These are phyloP conservation scores for Physcia stellaris DNA, from an alignment of 495 filamentous ascomycete species.

Conservation along the genomic window DNA sequence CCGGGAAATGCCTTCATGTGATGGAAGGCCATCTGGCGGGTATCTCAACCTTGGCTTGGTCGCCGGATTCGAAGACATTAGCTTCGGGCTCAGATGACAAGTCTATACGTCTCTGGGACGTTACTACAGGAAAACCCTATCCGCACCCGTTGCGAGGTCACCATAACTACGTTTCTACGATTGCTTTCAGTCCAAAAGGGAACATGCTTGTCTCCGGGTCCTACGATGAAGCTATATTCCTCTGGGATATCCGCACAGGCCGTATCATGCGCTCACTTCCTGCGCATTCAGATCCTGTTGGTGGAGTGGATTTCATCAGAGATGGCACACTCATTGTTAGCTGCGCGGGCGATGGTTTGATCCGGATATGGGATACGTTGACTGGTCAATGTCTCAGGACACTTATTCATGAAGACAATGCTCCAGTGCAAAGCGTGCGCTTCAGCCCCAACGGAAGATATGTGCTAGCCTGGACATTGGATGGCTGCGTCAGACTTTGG, in stretches of 20 bases:
- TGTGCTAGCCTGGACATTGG: conserved; percentile 81
- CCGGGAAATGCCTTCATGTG: conserved; percentile 66
- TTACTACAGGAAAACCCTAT: conserved; percentile 54
- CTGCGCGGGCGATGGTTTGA: conserved; percentile 81
- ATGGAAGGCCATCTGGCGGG: conserved; percentile 91
- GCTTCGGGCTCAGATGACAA: conserved; percentile 95
- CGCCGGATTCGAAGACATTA: conserved; percentile 69
- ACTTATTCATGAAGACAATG: conserved; percentile 91
- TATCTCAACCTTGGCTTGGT: conserved; percentile 81
- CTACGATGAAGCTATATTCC: conserved; percentile 91
- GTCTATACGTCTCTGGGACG: conserved; percentile 84
- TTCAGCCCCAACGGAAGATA: conserved; percentile 91
- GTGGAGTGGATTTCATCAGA: conserved; percentile 80
- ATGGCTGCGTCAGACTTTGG: conserved; percentile 83
- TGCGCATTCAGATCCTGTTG: conserved; percentile 87
- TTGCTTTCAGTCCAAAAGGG: conserved; percentile 91
- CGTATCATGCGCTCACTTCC: conserved; percentile 77
- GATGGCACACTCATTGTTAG: conserved; percentile 86
- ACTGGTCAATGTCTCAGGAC: conserved; percentile 93
- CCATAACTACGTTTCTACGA: conserved; percentile 87
- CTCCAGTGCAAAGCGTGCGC: conserved; percentile 74
- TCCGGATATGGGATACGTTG: conserved; percentile 88
- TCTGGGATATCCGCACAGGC: conserved; percentile 88
- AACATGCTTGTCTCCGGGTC: conserved; percentile 91
- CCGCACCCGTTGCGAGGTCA: conserved; percentile 62